Evolutionary conservation across 805 yeast genomes (phyloP), one percentile per base, ranked within the genome.

Genomic region (Ogataea chonburiensis): DNA sequence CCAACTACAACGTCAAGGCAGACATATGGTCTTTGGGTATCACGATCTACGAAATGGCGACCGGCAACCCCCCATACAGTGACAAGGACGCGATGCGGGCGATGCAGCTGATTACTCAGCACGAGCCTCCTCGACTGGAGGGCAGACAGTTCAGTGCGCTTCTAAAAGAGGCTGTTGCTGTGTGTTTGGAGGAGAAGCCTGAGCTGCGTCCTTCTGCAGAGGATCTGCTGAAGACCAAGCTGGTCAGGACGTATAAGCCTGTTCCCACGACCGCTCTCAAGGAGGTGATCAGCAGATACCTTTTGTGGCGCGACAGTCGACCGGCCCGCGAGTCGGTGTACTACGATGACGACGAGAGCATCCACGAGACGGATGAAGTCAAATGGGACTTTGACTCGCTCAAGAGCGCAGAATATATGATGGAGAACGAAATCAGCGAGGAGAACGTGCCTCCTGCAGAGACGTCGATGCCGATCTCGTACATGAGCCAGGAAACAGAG

Each of bases 21-120:
- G 99, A 93, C 60, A 86, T 93, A 6, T 93, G 99, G 99, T 89
- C 98, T 0, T 61, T 91, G 31, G 99, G 99, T 11, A 86, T 93
- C 43, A 91, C 98, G 0, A 70, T 88, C 7, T 93, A 80, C 63
- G 99, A 93, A 61, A 81, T 91, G 46, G 94, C 95, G 7, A 89
- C 98, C 0, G 98, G 98, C 0, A 87, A 86, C 50, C 99, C 99
- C 5, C 99, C 99, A 0, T 89, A 89, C 55, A 81, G 96, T 52
- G 97, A 93, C 43, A 85, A 86, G 48, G 98, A 91, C 53, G 96
- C 96, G 0, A 69, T 84, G 66, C 73, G 96, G 64, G 98, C 97
- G 2, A 85, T 93, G 88, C 89, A 87, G 55, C 66, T 93, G 61
- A 88, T 93, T 32, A 86, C 96, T 1, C 86, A 88, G 47, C 86